Evolutionary conservation across 1,284 basidiomycete species (phyloP).

Genomic region (Blastosporella zonata): DNA sequence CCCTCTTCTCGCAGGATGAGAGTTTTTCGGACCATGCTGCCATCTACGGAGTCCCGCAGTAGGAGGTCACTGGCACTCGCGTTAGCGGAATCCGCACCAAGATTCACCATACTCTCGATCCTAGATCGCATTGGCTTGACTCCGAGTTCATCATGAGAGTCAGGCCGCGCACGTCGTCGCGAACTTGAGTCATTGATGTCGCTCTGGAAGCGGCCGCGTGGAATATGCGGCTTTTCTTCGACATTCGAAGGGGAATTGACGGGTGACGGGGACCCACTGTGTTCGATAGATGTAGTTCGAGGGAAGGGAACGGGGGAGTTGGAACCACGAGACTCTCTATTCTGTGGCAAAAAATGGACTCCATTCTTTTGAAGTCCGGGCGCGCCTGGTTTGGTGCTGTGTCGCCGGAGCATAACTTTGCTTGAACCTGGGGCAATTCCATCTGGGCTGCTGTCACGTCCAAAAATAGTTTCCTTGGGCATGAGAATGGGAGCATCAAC

Average conservation of each 20-base stretch:
- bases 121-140: constrained; percentile 49
- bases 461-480: constrained; percentile 52
- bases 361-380: constrained; percentile 40
- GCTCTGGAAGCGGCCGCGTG: constrained; percentile 65
- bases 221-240: constrained; percentile 44
- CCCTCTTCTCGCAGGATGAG: constrained; percentile 82
- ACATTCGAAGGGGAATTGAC: constrained; percentile 25
- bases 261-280: constrained; percentile 36
- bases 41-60: constrained; percentile 57
- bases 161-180: constrained; percentile 55
- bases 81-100: constrained; percentile 49
- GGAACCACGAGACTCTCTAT: constrained; percentile 31
- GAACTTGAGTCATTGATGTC: constrained; percentile 60
- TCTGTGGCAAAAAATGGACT: constrained; percentile 42
- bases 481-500: constrained; percentile 49
- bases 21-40: constrained; percentile 66
- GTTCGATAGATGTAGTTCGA: constrained; percentile 48
- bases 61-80: constrained; percentile 65
- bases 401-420: constrained; percentile 52
- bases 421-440: constrained; percentile 33
- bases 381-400: constrained; percentile 47
- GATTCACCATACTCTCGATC: constrained; percentile 68
- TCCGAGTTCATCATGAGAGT: constrained; percentile 65
- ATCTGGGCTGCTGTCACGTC: constrained; percentile 58
- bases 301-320: constrained; percentile 60